Evolutionary conservation across 2,329 filamentous ascomycete species (phyloP), one percentile per base, ranked within the genome.

Genomic region (Nothophoma quercina): DNA sequence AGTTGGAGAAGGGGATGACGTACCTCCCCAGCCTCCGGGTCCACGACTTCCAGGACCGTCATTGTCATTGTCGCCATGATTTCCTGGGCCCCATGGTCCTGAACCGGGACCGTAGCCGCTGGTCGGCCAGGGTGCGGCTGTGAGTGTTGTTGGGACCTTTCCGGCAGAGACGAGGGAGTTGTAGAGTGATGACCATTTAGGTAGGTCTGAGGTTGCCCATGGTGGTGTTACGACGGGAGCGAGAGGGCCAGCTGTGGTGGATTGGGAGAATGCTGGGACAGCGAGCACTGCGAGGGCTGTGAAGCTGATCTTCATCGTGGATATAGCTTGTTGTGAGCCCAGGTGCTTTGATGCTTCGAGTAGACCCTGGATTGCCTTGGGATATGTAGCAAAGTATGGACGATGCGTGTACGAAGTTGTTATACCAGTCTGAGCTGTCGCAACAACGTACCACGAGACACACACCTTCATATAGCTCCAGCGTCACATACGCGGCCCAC

Each of bases 91-190:
- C 54, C 63, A 63, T 9, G 62, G 60, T 18, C 61, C 63, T 25
- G 44, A 39, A 2, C 62, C 62, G 0, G 65, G 62, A 1, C 63
- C 64, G 22, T 59, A 69, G n/a, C 59, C 53, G 8, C 50, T 53
- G 1, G 65, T 67, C 10, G 66, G 62, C 58, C 57, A 67, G 4
- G 65, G 65, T 3, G 57, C 56, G 2, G 55, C 55, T 1, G 67
- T 68, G 3, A 68, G 41, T 2, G 67, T 68, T 1, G 64, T 63
- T 2, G 68, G 68, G 23, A 68, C 60, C n/a, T 58, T 59, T 7
- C 66, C 62, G 1, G 50, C 56, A 0, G 64, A 65, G 15, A 65
- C 44, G 5, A 70, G 63, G 1, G 68, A 70, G 39, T 54, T 40
- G 56, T 70, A 67, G 35, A 68, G 43, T 0, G 65, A 68, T 1